These are phyloP conservation scores for Pleurostoma richardsiae DNA, from an alignment of 2,329 filamentous ascomycete genomes.

Conservation along the genomic window DNA sequence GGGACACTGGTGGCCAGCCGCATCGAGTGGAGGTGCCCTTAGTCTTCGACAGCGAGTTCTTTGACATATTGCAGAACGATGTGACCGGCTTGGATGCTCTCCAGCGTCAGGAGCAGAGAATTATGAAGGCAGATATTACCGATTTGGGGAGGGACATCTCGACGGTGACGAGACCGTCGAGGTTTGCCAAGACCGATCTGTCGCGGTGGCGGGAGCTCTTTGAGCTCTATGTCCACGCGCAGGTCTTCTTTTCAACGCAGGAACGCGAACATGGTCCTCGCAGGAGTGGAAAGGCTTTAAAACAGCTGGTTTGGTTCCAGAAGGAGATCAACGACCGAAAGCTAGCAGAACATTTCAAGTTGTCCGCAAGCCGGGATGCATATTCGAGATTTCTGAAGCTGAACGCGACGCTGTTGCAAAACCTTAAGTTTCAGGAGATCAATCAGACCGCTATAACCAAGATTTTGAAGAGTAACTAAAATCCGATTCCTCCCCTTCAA, in stretches of 20 bases:
- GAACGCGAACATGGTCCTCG: slow-evolving; percentile 67
- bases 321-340: slow-evolving; percentile 57
- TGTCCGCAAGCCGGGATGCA: slow-evolving; percentile 58
- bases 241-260: slow-evolving; percentile 76
- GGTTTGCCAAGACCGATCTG: slow-evolving; percentile 60
- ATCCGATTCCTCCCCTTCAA: too few relatives aligned
- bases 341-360: slow-evolving; percentile 58
- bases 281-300: slow-evolving; percentile 58
- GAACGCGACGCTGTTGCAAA: slow-evolving; percentile 72
- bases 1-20: neutral
- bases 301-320: slow-evolving; percentile 68
- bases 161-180: slow-evolving; percentile 58
- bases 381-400: slow-evolving; percentile 66
- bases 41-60: slow-evolving; percentile 74
- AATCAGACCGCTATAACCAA: slow-evolving; percentile 74
- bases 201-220: slow-evolving; percentile 77
- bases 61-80: slow-evolving; percentile 68
- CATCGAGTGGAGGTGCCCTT: slow-evolving; percentile 65
- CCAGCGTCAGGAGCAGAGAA: slow-evolving; percentile 60
- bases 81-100: slow-evolving; percentile 64
- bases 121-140: slow-evolving; percentile 58
- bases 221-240: slow-evolving; percentile 72
- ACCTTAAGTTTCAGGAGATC: slow-evolving; percentile 78
- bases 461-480: slow-evolving; percentile 71
- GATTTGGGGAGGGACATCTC: slow-evolving; percentile 61